Base-by-base conservation (phyloP, 2,329 filamentous ascomycete genomes). In the Fusarium sp. region DNA sequence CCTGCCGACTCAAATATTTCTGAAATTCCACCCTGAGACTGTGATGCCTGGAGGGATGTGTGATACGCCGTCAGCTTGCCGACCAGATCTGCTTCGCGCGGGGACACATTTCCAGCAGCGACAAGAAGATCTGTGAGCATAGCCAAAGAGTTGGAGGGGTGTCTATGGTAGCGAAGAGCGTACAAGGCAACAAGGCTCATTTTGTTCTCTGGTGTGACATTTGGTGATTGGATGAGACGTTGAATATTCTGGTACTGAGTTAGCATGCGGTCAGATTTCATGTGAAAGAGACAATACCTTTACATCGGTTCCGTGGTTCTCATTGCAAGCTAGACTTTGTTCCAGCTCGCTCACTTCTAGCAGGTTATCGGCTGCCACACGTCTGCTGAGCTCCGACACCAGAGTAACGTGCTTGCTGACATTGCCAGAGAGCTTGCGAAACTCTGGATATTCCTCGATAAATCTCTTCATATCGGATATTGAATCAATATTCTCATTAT, bases 391-490 rank as follows among this genome's bases (percentile, higher is more conserved):
- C 76, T 99, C 96, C 1, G 94, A 94, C 22, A 99, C 96, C 22
- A 99, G 83, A 1, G 96, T 97, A 58, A 99, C 96, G 77, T 99
- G 96, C 77, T 99, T 99, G 81, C 94, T 98, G 54, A 99, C 96
- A 72, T 99, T 99, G 37, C 96, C 94, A 3, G 96, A 97, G 2
- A 99, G 87, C 75, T 97, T 97, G 60, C 96, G 90, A 78, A 99
- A 99, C 77, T 99, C 96, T 3, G 96, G 96, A 76, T 98, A 99
- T 75, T 99, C 96, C 79, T 99, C 96, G 56, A 99, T 96, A 73
- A 99, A 99, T 43, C 94, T 92, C 79, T 99, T 99, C 96, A 99
- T 99, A 77, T 99, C 96, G 56, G 91, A 87, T 76, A 99, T 98
- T 17, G 95, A 97, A 76, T 99, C 96, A 63, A 99, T 94, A 76